A percentile compares a stretch with the other conserved stretches of the same genome.
phyloP scores from a whole-genome alignment of 805 yeast species.

The Scheffersomyces amazonensis region DNA sequence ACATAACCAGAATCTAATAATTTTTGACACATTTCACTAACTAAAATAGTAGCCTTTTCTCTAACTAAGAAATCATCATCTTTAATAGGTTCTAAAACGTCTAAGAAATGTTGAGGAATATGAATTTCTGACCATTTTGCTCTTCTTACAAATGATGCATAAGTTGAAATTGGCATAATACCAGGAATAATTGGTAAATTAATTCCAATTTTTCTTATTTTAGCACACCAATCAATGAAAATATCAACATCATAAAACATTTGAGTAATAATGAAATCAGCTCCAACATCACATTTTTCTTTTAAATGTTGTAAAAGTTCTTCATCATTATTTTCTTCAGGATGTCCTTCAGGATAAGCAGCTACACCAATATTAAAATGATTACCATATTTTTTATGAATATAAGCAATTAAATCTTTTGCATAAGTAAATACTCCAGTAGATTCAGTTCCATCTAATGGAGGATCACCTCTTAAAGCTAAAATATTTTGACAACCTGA shows the following conservation, averaged over 20 bases:
- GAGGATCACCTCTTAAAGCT: constrained; percentile 96
- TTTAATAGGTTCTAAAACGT: constrained; percentile 72
- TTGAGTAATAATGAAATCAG: constrained; percentile 90
- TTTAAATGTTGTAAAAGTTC: constrained; percentile 60
- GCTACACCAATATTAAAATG: constrained; percentile 96
- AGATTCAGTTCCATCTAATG: constrained; percentile 67
- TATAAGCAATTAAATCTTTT: constrained; percentile 77
- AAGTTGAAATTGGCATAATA: constrained; percentile 97
- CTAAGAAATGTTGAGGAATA: constrained; percentile 72
- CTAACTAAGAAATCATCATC: constrained; percentile 90
- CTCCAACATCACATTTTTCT: constrained; percentile 92
- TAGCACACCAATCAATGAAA: constrained; percentile 78
- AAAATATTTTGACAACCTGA: constrained; percentile 95
- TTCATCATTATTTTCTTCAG: constrained; percentile 66
- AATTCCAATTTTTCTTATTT: constrained; percentile 69
- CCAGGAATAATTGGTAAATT: constrained; percentile 92
- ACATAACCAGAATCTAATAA: constrained; percentile 69
- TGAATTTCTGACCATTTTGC: constrained; percentile 90
- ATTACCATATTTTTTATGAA: constrained; percentile 73
- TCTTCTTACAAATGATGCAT: constrained; percentile 87
- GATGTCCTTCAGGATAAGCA: constrained; percentile 96
- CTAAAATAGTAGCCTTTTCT: constrained; percentile 76
- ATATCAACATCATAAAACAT: constrained; percentile 93
- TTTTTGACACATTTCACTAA: constrained; percentile 78
- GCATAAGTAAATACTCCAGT: constrained; percentile 89